Conservation (phyloP, 345 rosid genomes). For the Eutrema japonicum region DNA sequence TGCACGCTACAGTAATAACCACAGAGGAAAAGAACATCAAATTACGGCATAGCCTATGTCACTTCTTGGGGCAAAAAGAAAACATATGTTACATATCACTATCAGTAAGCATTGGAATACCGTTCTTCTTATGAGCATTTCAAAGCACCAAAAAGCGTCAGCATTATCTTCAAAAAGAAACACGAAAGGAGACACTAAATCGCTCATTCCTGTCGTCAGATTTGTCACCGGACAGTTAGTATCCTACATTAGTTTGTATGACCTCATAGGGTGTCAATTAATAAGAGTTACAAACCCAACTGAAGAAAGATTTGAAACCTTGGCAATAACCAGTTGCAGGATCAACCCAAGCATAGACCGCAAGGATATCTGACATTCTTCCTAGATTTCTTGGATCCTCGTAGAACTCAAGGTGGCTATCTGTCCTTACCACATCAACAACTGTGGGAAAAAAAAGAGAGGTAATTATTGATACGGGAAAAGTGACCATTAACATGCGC, state of each 20-base stretch:
- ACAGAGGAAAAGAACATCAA: conserved; percentile 28
- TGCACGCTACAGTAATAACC: conserved; percentile 54
- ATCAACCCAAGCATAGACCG: conserved; percentile 91
- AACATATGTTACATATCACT: conserved; percentile 20
- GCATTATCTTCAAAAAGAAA: conserved; percentile 79
- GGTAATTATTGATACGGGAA: conserved; percentile 4
- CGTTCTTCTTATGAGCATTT: conserved; percentile 86
- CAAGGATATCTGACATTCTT: conserved; percentile 85
- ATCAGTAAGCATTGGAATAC: conserved; percentile 44
- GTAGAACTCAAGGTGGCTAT: conserved; percentile 77
- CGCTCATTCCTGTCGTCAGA: conserved; percentile 75
- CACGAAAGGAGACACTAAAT: conserved; percentile 78
- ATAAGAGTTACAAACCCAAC: conserved; percentile 13
- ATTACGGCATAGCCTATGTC: conserved; percentile 13
- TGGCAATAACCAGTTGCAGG: conserved; percentile 89
- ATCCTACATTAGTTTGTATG: conserved; percentile 5
- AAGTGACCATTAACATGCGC: conserved; percentile 17
- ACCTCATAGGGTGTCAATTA: neutral
- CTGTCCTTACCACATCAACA: conserved; percentile 86
- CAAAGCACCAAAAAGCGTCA: conserved; percentile 93
- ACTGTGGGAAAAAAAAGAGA: conserved; percentile 48
- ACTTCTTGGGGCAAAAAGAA: neutral
- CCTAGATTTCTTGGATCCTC: conserved; percentile 69
- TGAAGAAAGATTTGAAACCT: conserved; percentile 48
- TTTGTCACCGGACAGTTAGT: conserved; percentile 17